These are phyloP conservation scores for Blastobotrys capitulatus DNA, from an alignment of 1,139 yeast genomes.

Conservation along the genomic window DNA sequence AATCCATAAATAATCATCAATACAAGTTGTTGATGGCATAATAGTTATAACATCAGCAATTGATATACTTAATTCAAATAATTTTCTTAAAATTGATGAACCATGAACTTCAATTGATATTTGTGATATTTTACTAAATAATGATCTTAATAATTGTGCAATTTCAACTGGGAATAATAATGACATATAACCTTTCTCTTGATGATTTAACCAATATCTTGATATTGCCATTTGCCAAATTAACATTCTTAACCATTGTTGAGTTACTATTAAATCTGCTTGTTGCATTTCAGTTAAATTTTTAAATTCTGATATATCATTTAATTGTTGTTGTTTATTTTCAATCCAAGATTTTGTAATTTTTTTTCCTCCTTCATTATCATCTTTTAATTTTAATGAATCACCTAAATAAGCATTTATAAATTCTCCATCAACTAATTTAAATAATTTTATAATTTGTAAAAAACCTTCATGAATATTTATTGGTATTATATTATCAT, in stretches of 20 bases:
- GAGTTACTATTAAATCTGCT: slow-evolving; percentile 20
- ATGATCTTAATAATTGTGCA: slow-evolving; percentile 16
- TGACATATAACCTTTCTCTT: slow-evolving; percentile 15
- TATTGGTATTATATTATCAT: slow-evolving; percentile 12
- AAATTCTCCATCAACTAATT: slow-evolving; percentile 18
- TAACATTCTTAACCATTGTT: slow-evolving; percentile 21
- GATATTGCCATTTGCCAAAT: slow-evolving; percentile 24
- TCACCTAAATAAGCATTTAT: slow-evolving; percentile 17
- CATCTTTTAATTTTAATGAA: too few species aligned
- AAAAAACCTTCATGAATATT: slow-evolving; percentile 18
- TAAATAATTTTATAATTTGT: slow-evolving; percentile 20
- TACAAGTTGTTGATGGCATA: slow-evolving; percentile 16
- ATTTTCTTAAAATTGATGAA: slow-evolving; percentile 16
- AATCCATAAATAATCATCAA: slow-evolving; percentile 20
- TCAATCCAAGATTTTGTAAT: slow-evolving; percentile 17
- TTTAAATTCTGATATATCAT: slow-evolving; percentile 13
- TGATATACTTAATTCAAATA: slow-evolving; percentile 18
- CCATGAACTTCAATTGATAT: slow-evolving; percentile 19
- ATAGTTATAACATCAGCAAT: slow-evolving; percentile 19
- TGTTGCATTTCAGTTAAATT: slow-evolving; percentile 18
- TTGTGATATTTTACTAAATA: slow-evolving; percentile 13
- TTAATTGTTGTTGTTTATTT: slow-evolving; percentile 16
- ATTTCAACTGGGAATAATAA: slow-evolving; percentile 20
- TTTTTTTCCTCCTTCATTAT: too few species aligned
- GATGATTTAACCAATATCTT: slow-evolving; percentile 13